Percentiles rank a stretch among this genome's conserved stretches.
phyloP scores from a whole-genome alignment of 192 early-diverging fungal species.

The Umbelopsis isabellina region DNA sequence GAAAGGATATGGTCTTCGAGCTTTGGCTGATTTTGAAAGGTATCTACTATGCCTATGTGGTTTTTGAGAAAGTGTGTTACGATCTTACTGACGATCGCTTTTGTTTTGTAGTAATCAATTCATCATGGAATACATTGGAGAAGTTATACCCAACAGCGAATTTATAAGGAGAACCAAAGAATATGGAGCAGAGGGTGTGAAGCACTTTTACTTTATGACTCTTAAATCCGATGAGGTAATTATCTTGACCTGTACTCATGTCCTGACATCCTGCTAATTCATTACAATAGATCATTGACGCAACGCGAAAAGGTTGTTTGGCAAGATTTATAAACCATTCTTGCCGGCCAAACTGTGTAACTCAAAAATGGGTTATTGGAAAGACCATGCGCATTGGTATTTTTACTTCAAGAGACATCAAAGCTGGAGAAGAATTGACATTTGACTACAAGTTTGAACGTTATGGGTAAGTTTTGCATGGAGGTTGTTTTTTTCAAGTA shows the following conservation, averaged over 20 bases:
- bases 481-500: not conserved
- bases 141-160: slow-evolving; percentile 82
- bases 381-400: slow-evolving; percentile 91
- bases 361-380: slow-evolving; percentile 98
- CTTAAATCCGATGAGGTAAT: slow-evolving; percentile 85
- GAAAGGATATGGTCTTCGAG: slow-evolving; percentile 94
- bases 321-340: slow-evolving; percentile 99
- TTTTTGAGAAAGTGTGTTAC: slow-evolving; percentile 4
- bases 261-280: slow-evolving; percentile 2
- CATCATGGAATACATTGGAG: slow-evolving; percentile 98
- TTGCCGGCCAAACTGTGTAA: slow-evolving; percentile 92
- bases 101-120: slow-evolving; percentile 68
- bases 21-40: slow-evolving; percentile 65
- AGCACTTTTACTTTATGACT: slow-evolving; percentile 99
- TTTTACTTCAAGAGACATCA: slow-evolving; percentile 82
- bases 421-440: slow-evolving; percentile 85
- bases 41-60: slow-evolving; percentile 39
- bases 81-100: not conserved
- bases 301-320: slow-evolving; percentile 88
- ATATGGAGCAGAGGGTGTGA: slow-evolving; percentile 78
- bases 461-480: slow-evolving; percentile 65
- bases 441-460: slow-evolving; percentile 99
- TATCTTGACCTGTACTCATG: not conserved
- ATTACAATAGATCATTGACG: slow-evolving; percentile 82
- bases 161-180: slow-evolving; percentile 84